Evolutionary conservation across 2,329 filamentous ascomycete species (phyloP).

Genomic region (Talaromyces albobiverticillius): DNA sequence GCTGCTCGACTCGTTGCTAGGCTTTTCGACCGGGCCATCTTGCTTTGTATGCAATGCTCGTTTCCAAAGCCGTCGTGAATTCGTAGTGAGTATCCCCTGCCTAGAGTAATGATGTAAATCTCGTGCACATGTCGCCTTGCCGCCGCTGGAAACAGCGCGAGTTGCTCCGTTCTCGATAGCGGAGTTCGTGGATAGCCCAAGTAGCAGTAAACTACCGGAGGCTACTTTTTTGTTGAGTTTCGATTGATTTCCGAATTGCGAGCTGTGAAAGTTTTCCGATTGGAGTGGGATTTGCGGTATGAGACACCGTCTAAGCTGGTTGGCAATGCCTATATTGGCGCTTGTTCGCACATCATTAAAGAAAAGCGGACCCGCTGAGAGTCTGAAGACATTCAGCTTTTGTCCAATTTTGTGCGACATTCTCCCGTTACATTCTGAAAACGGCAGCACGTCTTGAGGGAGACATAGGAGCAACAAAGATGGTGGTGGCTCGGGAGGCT

Average conservation of each 20-base stretch:
- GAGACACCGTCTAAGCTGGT: constrained; percentile 15
- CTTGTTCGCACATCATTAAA: constrained; percentile 26
- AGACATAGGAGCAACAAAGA: background rate
- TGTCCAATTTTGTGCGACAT: constrained; percentile 49
- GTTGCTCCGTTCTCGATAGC: constrained; percentile 30
- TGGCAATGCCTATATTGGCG: constrained; percentile 20
- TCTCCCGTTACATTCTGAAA: constrained; percentile 43
- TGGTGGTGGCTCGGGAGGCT: background rate
- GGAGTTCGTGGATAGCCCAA: constrained; percentile 41
- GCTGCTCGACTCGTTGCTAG: constrained; percentile 18
- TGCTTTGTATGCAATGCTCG: constrained; percentile 31
- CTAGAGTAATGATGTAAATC: constrained; percentile 19
- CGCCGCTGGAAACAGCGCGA: constrained; percentile 27
- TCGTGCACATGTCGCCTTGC: constrained; percentile 26
- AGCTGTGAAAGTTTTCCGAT: constrained; percentile 3
- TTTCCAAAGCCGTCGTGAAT: constrained; percentile 25
- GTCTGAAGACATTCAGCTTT: constrained; percentile 45
- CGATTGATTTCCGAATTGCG: constrained; percentile 20
- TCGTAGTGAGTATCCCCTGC: constrained; percentile 16
- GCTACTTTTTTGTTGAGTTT: constrained; percentile 53
- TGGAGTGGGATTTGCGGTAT: constrained; percentile 13
- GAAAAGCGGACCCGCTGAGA: constrained; percentile 33
- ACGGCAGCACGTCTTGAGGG: background rate
- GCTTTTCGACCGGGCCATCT: constrained; percentile 17
- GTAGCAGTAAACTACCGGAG: constrained; percentile 54